These are phyloP conservation scores for Saitoella complicata DNA, from an alignment of 805 yeast genomes.

Conservation along the genomic window DNA sequence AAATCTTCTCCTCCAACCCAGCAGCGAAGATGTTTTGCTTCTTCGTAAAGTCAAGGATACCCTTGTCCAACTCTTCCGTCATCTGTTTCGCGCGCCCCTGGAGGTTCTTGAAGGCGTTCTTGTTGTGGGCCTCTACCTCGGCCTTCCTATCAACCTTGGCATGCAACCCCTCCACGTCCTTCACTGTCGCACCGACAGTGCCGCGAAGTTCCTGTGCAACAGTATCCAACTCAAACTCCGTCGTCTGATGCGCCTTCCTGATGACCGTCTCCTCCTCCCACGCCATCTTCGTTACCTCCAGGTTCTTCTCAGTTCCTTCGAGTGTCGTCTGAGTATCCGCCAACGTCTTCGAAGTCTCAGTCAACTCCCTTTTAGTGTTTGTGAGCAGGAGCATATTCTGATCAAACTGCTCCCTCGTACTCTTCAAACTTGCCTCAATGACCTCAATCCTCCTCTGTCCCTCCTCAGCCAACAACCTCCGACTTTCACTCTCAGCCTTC, in stretches of 20 bases:
- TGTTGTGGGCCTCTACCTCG: constrained; percentile 7
- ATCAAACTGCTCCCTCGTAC: constrained; percentile 28
- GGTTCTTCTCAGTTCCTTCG: constrained; percentile 6
- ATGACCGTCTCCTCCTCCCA: constrained; percentile 14
- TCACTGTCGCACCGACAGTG: constrained; percentile 12
- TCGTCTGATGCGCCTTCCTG: constrained; percentile 17
- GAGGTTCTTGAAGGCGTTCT: constrained; percentile 5
- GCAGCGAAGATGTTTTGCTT: constrained; percentile 4
- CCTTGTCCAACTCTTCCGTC: constrained; percentile 39
- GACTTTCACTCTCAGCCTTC: constrained; percentile 33
- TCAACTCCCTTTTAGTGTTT: constrained; percentile 13
- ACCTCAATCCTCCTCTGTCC: constrained; percentile 32
- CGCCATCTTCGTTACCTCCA: constrained; percentile 7
- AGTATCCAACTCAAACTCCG: constrained; percentile 17
- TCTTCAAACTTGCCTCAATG: constrained; percentile 31
- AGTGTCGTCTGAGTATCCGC: constrained; percentile 12
- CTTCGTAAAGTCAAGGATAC: constrained; percentile 31
- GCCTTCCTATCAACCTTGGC: constrained; percentile 10
- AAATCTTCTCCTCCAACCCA: constrained; percentile 5
- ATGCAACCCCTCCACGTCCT: constrained; percentile 12
- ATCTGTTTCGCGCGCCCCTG: constrained; percentile 28
- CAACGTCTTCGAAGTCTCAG: constrained; percentile 5
- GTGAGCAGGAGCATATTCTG: constrained; percentile 19
- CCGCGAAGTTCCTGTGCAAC: constrained; percentile 15
- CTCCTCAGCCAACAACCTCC: constrained; percentile 33